phyloP scores from a whole-genome alignment of 2,329 filamentous ascomycete species.

The Neopestalotiopsis sp. region DNA sequence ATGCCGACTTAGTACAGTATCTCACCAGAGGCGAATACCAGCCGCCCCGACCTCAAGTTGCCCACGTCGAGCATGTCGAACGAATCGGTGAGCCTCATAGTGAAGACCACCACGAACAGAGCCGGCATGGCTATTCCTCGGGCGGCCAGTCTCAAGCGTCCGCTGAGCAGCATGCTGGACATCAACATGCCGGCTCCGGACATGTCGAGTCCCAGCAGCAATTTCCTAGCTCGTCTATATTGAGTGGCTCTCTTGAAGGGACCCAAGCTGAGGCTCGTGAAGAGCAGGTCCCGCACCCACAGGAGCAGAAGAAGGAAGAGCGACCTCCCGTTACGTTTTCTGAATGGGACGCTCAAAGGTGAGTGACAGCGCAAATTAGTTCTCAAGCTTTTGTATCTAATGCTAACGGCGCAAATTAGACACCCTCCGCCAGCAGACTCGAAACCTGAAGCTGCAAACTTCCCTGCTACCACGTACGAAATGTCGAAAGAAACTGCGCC shows the following conservation, averaged over 20 bases:
- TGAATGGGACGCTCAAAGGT: slow-evolving; percentile 63
- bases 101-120: slow-evolving; percentile 29
- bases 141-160: slow-evolving; percentile 24
- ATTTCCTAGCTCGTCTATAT: slow-evolving; percentile 30
- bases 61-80: slow-evolving; percentile 26
- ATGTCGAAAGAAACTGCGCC: slow-evolving; percentile 80
- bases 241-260: slow-evolving; percentile 47
- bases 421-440: slow-evolving; percentile 70
- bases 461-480: slow-evolving; percentile 78
- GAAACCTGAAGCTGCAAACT: slow-evolving; percentile 83
- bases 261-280: slow-evolving; percentile 54
- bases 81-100: slow-evolving; percentile 41
- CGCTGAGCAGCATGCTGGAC: slow-evolving; percentile 26
- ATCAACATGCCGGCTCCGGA: slow-evolving; percentile 18
- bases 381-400: not conserved
- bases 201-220: slow-evolving; percentile 27
- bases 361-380: slow-evolving; percentile 26
- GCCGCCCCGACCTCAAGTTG: slow-evolving; percentile 29
- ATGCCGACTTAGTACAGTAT: slow-evolving; percentile 52
- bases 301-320: slow-evolving; percentile 42
- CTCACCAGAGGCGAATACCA: slow-evolving; percentile 61
- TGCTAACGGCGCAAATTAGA: slow-evolving; percentile 45
- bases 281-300: slow-evolving; percentile 47
- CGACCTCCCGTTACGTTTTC: slow-evolving; percentile 37
- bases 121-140: slow-evolving; percentile 23